phyloP scores from a whole-genome alignment of 345 rosid species.

The Ricinus communis region DNA sequence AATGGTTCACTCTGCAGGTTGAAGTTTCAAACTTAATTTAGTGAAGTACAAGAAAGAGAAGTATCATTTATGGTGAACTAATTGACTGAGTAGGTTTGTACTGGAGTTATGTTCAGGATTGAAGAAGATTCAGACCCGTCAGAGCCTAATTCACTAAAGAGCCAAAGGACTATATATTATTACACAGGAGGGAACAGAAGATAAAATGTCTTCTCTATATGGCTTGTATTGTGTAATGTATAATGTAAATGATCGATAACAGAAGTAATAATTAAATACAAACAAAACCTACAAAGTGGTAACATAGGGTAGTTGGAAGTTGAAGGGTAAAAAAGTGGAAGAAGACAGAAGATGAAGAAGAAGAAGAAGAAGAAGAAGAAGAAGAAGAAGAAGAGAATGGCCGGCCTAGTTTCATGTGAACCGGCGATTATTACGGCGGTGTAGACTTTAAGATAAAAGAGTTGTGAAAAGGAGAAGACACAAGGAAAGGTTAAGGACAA shows the following conservation, averaged over 20 bases:
- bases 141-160: no score
- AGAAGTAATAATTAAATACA: constrained; percentile 6
- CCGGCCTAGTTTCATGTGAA: constrained; percentile 52
- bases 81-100: no score
- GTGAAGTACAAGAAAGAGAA: no score
- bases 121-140: no score
- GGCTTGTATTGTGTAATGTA: neutral
- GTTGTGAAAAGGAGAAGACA: constrained; percentile 14
- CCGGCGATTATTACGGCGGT: constrained; percentile 61
- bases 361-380: neutral
- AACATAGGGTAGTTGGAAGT: constrained; percentile 18
- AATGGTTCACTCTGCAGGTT: no score
- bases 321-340: neutral
- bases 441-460: constrained; percentile 32
- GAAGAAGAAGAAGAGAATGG: neutral
- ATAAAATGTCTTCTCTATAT: constrained; percentile 10
- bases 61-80: no score
- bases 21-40: no score
- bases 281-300: constrained; percentile 19
- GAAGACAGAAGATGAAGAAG: neutral
- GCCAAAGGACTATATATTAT: no score
- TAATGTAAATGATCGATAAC: no score
- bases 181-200: no score
- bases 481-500: constrained; percentile 23
- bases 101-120: no score